Evolutionary conservation across 768 basidiomycete species (phyloP), one percentile per base, ranked within the genome.

Genomic region (Galerina sulciceps): DNA sequence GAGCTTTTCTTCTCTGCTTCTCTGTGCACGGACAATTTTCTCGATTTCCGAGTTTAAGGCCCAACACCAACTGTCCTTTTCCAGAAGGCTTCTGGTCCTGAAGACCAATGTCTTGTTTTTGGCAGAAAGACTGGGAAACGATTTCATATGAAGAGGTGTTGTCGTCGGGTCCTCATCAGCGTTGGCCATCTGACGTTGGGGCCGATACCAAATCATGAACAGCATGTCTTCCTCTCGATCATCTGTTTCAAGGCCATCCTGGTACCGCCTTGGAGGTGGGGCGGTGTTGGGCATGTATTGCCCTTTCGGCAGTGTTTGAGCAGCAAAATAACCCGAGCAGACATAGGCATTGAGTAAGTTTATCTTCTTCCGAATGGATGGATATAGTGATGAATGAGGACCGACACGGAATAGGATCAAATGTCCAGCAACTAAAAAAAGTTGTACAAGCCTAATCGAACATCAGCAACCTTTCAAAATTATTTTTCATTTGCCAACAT

Each of bases 41-140:
- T 98, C 94, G 60, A 97, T 94, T 75, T 96, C 94, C 44, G 84
- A 84, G 60, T 93, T 94, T 64, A 99, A 74, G 0, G 93, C 93
- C 90, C 92, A 97, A 65, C 94, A 94, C 96, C 96, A 98, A 26
- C 89, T 82, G 71, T 99, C 95, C 26, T 96, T 79, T 73, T 99
- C 96, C 37, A 98, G 77, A 74, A 88, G 87, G 68, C 86, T 94
- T 69, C 94, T 80, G 51, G 90, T 87, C 60, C 86, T 82, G 64
- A 90, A 89, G 1, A 94, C 81, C 14, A 82, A 65, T 55, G 87
- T 64, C 69, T 88, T 87, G 59, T 84, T 76, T 65, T 86, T 87
- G 58, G 77, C 79, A 44, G 80, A 86, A 53, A 88, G 73, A 22
- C 75, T 69, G 34, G 83, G 92, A 35, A 86, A 63, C 9, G 60